These are phyloP conservation scores for Trichoderma sp. DNA, from an alignment of 2,329 filamentous ascomycete genomes.

Conservation along the genomic window DNA sequence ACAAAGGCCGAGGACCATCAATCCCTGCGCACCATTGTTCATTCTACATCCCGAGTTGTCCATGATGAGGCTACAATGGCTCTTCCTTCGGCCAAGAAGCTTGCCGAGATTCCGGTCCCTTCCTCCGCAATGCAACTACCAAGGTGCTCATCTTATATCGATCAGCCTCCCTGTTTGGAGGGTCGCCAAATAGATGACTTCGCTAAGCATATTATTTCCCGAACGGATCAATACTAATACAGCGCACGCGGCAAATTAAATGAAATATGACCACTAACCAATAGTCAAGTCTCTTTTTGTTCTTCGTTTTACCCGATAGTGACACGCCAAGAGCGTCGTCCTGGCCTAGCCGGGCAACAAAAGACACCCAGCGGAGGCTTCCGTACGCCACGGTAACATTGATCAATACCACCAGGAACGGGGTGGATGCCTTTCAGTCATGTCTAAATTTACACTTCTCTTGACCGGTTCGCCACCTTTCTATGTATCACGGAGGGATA, in stretches of 20 bases:
- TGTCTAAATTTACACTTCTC: not conserved
- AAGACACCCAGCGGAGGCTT: not conserved
- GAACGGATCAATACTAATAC: not conserved
- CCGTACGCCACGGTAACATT: not conserved
- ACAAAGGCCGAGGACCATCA: not conserved
- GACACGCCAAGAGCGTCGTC: not conserved
- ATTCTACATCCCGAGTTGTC: not conserved
- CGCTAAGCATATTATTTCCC: slow-evolving; percentile 2
- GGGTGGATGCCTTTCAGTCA: not conserved
- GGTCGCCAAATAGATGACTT: not conserved
- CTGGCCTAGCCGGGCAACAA: not conserved
- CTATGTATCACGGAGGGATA: not conserved
- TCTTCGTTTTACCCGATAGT: not conserved
- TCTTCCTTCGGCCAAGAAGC: not conserved
- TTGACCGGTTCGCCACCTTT: not conserved
- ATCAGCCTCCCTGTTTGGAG: not conserved
- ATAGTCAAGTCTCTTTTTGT: not conserved
- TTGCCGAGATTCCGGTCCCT: slow-evolving; percentile 1
- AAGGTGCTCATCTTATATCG: not conserved
- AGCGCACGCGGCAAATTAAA: not conserved
- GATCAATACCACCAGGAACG: not conserved
- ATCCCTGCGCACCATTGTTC: not conserved
- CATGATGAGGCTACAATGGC: not conserved
- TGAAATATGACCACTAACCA: not conserved
- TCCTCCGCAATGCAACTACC: not conserved